Percentiles rank a stretch among this genome's conserved stretches.
These are phyloP conservation scores for Aureobasidium musti DNA, from an alignment of 2,329 filamentous ascomycete species.

Conservation along the genomic window DNA sequence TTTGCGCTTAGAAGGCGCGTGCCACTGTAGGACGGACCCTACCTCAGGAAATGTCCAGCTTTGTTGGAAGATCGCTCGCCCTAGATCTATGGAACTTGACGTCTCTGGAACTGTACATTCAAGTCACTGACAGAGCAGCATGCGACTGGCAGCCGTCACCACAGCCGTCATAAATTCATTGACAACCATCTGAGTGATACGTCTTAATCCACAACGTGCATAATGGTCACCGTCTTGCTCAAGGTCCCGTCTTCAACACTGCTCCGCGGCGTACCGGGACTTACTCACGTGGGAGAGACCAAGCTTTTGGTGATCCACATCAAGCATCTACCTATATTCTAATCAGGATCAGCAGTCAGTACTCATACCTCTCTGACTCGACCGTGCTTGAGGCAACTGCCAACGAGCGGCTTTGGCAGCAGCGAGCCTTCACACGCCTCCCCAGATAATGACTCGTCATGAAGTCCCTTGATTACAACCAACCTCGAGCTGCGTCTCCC, in stretches of 20 bases:
- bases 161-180: neutral
- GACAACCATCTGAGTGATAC: neutral
- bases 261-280: neutral
- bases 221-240: neutral
- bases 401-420: neutral
- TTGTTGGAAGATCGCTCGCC: neutral
- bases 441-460: conserved; percentile 6
- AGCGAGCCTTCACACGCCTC: neutral
- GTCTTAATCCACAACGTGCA: neutral
- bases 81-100: neutral
- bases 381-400: neutral
- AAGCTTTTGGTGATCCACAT: conserved; percentile 14
- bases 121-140: neutral
- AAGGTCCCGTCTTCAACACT: neutral
- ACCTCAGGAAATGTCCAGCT: neutral
- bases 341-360: conserved; percentile 15
- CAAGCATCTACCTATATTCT: conserved; percentile 7
- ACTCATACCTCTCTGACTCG: conserved; percentile 8
- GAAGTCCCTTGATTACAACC: neutral
- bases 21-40: neutral
- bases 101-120: neutral
- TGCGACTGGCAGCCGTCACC: neutral
- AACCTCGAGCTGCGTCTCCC: neutral
- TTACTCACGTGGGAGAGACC: neutral
- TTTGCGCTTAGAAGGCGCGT: neutral